Base-by-base conservation (phyloP, 768 basidiomycete species). In the Butyriboletus loyo region DNA sequence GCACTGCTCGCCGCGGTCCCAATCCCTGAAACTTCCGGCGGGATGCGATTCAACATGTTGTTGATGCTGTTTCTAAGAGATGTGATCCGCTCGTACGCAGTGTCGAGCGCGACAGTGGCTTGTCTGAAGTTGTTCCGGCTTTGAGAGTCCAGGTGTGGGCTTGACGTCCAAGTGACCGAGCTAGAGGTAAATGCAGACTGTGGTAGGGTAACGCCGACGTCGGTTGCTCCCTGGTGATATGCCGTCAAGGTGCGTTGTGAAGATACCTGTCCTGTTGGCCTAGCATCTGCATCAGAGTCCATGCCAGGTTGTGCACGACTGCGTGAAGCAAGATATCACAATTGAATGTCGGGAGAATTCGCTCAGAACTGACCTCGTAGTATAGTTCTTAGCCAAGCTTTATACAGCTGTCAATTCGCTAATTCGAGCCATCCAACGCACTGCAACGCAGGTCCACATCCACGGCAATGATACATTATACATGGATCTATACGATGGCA, bases 1-100 rank as follows among this genome's bases (percentile, higher is more conserved):
- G 50, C 40, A 2, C 14, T 35, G 45, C 4, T 40, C 13, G 62
- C 36, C 9, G 46, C 39, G 36, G 47, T 10, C 34, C 44, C 55
- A 7, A 55, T 48, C 13, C 54, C 58, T 53, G 52, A 32, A 37
- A 48, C 53, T 46, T 67, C 73, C 17, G 76, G 75, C 45, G 73
- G 72, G 54, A 80, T 66, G 53, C 67, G 65, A 56, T 61, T 63
- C 59, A 71, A 55, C 54, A 82, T 66, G 53, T 73, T 72, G 46
- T 76, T 66, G 32, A 85, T 72, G 55, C 73, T 80, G 28, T 74
- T 75, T 53, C 82, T 76, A 45, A 83, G 75, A 65, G 79, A 77
- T 44, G 76, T 75, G 61, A 84, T 78, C 41, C 79, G 76, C 55
- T 72, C 74, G 64, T 80, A 82, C 21, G 80, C 82, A 32, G 76